Percentiles rank a stretch among this genome's conserved stretches.
These are phyloP conservation scores for Tylopilus sp. DNA, from an alignment of 768 basidiomycete genomes.

Conservation along the genomic window DNA sequence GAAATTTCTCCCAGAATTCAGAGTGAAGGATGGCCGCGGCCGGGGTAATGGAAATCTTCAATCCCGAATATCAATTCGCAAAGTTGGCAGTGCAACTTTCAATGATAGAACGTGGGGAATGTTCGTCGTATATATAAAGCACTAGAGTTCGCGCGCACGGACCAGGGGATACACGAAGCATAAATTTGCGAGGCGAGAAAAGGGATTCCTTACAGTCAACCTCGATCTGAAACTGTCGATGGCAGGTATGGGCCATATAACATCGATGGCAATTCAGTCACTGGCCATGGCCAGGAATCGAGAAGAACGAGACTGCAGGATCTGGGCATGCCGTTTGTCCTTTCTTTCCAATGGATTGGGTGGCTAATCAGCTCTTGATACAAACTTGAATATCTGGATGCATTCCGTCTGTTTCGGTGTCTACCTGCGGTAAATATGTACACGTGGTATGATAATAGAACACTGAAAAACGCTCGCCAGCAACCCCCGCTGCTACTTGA, in stretches of 20 bases:
- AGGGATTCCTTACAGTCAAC: conserved; percentile 36
- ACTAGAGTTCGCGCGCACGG: conserved; percentile 46
- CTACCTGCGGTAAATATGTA: background rate
- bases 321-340: conserved; percentile 73
- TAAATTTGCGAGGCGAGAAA: conserved; percentile 24
- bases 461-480: too few relatives aligned
- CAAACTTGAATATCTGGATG: conserved; percentile 24
- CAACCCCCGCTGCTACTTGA: background rate
- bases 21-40: too few relatives aligned
- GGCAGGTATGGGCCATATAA: conserved; percentile 15
- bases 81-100: conserved; percentile 84
- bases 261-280: conserved; percentile 23
- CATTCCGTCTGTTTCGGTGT: background rate
- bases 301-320: conserved; percentile 48
- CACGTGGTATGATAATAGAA: background rate
- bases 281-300: conserved; percentile 32
- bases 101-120: conserved; percentile 24
- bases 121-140: conserved; percentile 5
- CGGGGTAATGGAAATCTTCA: too few relatives aligned
- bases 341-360: conserved; percentile 40
- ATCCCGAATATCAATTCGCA: conserved; percentile 71
- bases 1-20: conserved; percentile 64
- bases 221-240: conserved; percentile 38
- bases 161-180: conserved; percentile 35
- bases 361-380: conserved; percentile 74